Evolutionary conservation across 495 filamentous ascomycete genomes (phyloP).

Genomic region (Neurospora sp.): DNA sequence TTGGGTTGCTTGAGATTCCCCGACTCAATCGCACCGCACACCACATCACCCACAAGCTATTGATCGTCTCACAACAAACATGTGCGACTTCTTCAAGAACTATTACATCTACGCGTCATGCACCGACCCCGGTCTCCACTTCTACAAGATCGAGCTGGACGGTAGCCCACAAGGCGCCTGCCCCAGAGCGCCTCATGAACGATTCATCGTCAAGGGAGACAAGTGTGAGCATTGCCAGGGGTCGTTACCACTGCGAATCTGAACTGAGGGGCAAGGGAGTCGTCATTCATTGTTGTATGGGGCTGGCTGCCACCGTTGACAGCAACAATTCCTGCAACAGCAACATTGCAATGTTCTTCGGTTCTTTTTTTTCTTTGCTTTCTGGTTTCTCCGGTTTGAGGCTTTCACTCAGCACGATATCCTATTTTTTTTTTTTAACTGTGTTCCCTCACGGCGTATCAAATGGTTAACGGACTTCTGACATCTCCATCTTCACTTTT

Average conservation of each 20-base stretch:
- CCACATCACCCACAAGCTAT: background rate
- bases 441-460: background rate
- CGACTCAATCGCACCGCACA: background rate
- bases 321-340: background rate
- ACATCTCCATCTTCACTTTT: background rate
- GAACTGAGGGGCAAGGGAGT: background rate
- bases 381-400: background rate
- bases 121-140: constrained; percentile 54
- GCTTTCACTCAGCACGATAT: background rate
- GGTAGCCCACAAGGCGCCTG: constrained; percentile 52
- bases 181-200: constrained; percentile 59
- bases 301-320: background rate
- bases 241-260: background rate
- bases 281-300: constrained; percentile 1
- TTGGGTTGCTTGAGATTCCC: background rate
- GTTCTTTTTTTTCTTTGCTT: too few relatives aligned
- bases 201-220: constrained; percentile 47
- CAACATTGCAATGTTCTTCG: background rate
- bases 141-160: constrained; percentile 56
- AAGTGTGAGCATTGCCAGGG: background rate
- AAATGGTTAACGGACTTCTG: background rate
- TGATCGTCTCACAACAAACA: constrained; percentile 25
- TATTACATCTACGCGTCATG: constrained; percentile 70
- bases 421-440: background rate
- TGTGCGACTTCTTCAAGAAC: constrained; percentile 73